These are phyloP conservation scores for Cardamine resedifolia DNA, from an alignment of 345 rosid species.

Conservation along the genomic window DNA sequence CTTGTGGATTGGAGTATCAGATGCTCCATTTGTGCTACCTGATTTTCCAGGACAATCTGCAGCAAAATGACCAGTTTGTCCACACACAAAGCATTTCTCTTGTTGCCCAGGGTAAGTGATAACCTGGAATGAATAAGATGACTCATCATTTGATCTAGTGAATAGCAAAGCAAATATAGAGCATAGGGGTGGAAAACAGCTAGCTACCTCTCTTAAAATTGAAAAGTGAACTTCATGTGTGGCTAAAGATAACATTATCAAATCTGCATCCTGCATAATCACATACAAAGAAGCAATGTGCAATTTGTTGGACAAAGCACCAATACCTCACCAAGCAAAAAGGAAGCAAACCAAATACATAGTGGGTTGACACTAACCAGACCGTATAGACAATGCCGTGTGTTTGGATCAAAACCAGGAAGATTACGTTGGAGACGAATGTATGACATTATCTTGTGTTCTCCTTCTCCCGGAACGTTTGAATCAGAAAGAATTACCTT, in stretches of 20 bases:
- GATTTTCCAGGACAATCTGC: slow-evolving; percentile 84
- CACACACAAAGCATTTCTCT: slow-evolving; percentile 87
- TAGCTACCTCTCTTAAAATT: slow-evolving; percentile 86
- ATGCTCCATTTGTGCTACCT: slow-evolving; percentile 50
- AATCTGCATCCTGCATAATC: slow-evolving; percentile 84
- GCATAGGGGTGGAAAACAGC: slow-evolving; percentile 5
- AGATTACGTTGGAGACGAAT: slow-evolving; percentile 81
- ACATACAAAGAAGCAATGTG: slow-evolving; percentile 6
- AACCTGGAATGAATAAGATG: slow-evolving; percentile 48
- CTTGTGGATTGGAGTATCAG: slow-evolving; percentile 85
- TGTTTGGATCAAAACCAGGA: slow-evolving; percentile 91
- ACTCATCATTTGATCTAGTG: not conserved
- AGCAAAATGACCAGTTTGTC: slow-evolving; percentile 95
- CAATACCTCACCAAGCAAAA: slow-evolving; percentile 5
- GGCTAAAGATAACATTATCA: slow-evolving; percentile 94
- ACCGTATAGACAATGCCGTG: slow-evolving; percentile 90
- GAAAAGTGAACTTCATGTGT: slow-evolving; percentile 99
- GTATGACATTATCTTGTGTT: slow-evolving; percentile 96
- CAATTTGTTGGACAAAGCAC: slow-evolving; percentile 20
- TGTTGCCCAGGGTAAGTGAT: slow-evolving; percentile 89
- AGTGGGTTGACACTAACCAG: slow-evolving; percentile 55
- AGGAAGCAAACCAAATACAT: slow-evolving; percentile 9
- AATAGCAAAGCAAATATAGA: slow-evolving; percentile 18
- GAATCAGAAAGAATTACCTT: slow-evolving; percentile 99
- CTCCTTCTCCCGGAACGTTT: slow-evolving; percentile 98